Conservation (phyloP, 345 rosid genomes). For the Pistacia vera region DNA sequence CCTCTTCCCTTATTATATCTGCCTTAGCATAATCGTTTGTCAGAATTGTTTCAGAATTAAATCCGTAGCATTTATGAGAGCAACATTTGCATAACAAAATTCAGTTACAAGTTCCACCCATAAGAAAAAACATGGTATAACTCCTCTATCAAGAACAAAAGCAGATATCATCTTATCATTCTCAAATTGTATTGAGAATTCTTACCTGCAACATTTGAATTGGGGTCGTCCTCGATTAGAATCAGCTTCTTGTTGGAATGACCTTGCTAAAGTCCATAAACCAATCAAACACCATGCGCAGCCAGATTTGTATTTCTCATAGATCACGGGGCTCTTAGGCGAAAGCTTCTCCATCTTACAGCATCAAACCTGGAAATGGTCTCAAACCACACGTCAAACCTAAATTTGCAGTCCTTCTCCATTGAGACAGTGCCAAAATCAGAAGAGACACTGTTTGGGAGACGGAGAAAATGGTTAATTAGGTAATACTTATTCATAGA, state of each 20-base stretch:
- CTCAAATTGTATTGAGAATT: slow-evolving; percentile 8
- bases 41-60: background rate
- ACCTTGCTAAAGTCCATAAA: slow-evolving; percentile 53
- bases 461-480: too few relatives aligned
- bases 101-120: background rate
- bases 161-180: background rate
- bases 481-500: too few relatives aligned
- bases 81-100: background rate
- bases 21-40: slow-evolving; percentile 16
- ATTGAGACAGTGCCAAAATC: background rate
- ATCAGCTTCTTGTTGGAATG: slow-evolving; percentile 48
- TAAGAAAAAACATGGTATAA: background rate
- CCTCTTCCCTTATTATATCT: slow-evolving; percentile 28
- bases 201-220: slow-evolving; percentile 49
- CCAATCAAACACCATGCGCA: slow-evolving; percentile 57
- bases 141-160: background rate
- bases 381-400: background rate
- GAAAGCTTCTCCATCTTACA: slow-evolving; percentile 14
- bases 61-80: background rate
- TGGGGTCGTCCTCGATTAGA: slow-evolving; percentile 34
- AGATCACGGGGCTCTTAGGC: slow-evolving; percentile 56
- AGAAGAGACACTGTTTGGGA: too few relatives aligned
- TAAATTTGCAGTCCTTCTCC: background rate
- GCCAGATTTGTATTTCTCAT: slow-evolving; percentile 65
- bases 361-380: slow-evolving; percentile 11